Evolutionary conservation across 129 eudicot species (phyloP).

Genomic region (Helianthus tuberosus): DNA sequence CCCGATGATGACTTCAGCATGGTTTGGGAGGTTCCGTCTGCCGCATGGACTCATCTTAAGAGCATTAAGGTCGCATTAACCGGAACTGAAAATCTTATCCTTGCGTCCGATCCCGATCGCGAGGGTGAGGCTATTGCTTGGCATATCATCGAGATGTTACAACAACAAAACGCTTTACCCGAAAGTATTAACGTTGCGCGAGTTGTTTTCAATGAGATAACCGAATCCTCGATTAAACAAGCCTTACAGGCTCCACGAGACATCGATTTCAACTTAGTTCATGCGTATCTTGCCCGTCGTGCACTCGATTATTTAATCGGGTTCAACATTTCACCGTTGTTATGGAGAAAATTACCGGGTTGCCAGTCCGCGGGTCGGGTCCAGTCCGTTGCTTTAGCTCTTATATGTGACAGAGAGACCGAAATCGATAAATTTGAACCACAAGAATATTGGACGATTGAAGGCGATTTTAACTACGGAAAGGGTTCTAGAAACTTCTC

Average conservation of each 20-base stretch:
- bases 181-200: conserved; percentile 69
- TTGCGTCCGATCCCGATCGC: conserved; percentile 97
- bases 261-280: conserved; percentile 78
- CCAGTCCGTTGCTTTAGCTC: conserved; percentile 90
- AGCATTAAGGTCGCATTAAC: conserved; percentile 85
- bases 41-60: conserved; percentile 98
- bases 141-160: conserved; percentile 94
- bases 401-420: conserved; percentile 82
- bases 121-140: conserved; percentile 99
- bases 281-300: conserved; percentile 95
- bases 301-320: conserved; percentile 97
- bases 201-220: conserved; percentile 86
- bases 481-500: conserved; percentile 21
- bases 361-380: conserved; percentile 98
- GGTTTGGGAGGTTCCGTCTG: conserved; percentile 98
- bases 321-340: conserved; percentile 86
- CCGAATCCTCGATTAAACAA: conserved; percentile 82
- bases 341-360: conserved; percentile 97
- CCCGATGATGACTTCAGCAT: conserved; percentile 95
- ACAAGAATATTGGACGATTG: conserved; percentile 86
- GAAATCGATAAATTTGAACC: conserved; percentile 81
- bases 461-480: conserved; percentile 44
- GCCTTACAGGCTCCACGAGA: conserved; percentile 83
- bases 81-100: conserved; percentile 89
- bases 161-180: conserved; percentile 82